Conservation (phyloP, 352 stramenopile species). For the Phytopythium cucurbitacearum region DNA sequence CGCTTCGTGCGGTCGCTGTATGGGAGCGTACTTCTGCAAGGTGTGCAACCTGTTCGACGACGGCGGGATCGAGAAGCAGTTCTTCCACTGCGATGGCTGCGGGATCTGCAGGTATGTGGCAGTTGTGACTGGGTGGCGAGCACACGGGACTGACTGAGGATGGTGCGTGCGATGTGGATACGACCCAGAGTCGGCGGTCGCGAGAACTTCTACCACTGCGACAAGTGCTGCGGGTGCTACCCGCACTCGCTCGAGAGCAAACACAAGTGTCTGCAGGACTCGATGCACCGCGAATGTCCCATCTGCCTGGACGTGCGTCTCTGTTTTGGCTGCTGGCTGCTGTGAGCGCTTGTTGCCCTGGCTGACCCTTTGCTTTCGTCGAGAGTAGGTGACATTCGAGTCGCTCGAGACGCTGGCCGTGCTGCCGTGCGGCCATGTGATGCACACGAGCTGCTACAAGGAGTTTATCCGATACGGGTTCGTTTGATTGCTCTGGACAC, state of each 20-base stretch:
- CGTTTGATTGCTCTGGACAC: neutral
- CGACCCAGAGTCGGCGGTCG: slow-evolving; percentile 55
- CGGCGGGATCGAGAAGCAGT: slow-evolving; percentile 47
- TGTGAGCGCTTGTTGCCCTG: neutral
- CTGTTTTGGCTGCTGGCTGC: neutral
- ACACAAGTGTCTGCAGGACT: slow-evolving; percentile 75
- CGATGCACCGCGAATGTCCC: slow-evolving; percentile 78
- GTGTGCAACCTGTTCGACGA: slow-evolving; percentile 77
- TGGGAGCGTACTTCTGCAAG: slow-evolving; percentile 62
- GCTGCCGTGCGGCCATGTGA: slow-evolving; percentile 68
- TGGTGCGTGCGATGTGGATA: neutral
- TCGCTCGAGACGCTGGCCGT: slow-evolving; percentile 71
- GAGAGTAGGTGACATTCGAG: slow-evolving; percentile 54
- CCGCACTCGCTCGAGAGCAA: slow-evolving; percentile 59
- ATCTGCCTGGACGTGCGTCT: slow-evolving; percentile 68
- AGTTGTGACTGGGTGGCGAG: slow-evolving; percentile 1
- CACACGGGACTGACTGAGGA: neutral
- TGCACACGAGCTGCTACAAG: slow-evolving; percentile 65
- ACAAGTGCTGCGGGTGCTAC: slow-evolving; percentile 77
- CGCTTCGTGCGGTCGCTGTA: slow-evolving; percentile 31
- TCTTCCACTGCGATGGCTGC: slow-evolving; percentile 75
- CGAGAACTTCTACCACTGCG: slow-evolving; percentile 80
- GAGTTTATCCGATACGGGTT: slow-evolving; percentile 62
- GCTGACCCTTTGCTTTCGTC: neutral
- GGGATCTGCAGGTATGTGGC: slow-evolving; percentile 61